phyloP scores from a whole-genome alignment of 768 basidiomycete genomes.

The Termitomyces sp. region DNA sequence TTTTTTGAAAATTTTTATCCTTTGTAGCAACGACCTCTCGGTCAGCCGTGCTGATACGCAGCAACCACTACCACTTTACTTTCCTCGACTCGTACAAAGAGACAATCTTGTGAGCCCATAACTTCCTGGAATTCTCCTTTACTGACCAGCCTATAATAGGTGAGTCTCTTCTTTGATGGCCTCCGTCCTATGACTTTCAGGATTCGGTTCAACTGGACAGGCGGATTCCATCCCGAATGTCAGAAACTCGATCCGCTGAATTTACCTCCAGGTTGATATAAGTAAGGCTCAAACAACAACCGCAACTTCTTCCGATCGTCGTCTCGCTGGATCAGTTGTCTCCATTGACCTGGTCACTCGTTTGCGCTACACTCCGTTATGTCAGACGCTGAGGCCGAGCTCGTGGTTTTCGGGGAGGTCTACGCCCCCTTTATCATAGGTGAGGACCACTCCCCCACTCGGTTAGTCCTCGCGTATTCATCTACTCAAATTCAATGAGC shows the following conservation, averaged over 20 bases:
- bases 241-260: not conserved
- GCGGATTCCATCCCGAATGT: not conserved
- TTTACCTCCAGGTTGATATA: not conserved
- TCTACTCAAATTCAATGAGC: not conserved
- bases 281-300: not conserved
- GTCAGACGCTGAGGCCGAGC: not conserved
- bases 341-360: not conserved
- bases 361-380: not conserved
- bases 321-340: not conserved
- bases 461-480: not conserved
- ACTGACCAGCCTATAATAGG: not conserved
- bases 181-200: not conserved
- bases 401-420: conserved; percentile 5
- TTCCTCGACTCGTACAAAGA: too few species aligned
- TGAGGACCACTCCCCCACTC: not conserved
- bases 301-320: not conserved
- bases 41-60: too few species aligned
- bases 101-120: not conserved
- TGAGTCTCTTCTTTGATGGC: not conserved
- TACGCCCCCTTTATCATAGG: conserved; percentile 9
- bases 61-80: too few species aligned
- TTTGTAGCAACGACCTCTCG: not conserved
- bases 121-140: too few species aligned
- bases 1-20: not conserved
- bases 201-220: not conserved